Evolutionary conservation across 2,329 filamentous ascomycete genomes (phyloP).

Genomic region (Aurifilum marmelostoma): DNA sequence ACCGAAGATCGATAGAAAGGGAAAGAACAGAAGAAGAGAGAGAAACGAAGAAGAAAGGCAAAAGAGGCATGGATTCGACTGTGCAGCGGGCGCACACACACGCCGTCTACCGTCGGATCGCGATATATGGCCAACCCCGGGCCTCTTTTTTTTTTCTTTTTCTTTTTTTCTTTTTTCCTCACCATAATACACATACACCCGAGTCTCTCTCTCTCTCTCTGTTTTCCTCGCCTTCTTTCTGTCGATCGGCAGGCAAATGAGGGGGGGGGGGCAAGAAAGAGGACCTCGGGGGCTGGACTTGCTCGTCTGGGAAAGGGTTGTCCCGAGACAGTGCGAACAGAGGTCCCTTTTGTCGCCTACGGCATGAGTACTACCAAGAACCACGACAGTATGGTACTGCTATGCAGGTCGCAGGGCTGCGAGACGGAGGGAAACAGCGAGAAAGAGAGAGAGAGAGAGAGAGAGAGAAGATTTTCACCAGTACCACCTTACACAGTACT

Average conservation of each 20-base stretch:
- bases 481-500: background rate
- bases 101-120: background rate
- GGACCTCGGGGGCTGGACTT: slow-evolving; percentile 12
- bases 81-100: background rate
- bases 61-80: background rate
- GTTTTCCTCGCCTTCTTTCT: background rate
- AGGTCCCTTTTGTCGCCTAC: background rate
- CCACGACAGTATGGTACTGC: background rate
- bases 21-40: background rate
- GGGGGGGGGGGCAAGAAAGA: too few species aligned
- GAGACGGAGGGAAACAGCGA: background rate
- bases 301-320: slow-evolving; percentile 14
- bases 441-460: background rate
- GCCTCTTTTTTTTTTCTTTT: too few species aligned
- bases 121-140: background rate
- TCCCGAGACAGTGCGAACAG: slow-evolving; percentile 21
- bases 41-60: background rate
- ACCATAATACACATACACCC: background rate
- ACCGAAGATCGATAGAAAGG: slow-evolving; percentile 3
- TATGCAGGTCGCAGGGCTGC: too few species aligned
- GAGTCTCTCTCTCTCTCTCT: background rate
- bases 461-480: background rate
- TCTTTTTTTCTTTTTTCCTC: background rate
- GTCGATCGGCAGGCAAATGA: slow-evolving; percentile 3
- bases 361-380: background rate